Evolutionary conservation across 805 yeast genomes (phyloP).

Genomic region (Hanseniaspora vineae): DNA sequence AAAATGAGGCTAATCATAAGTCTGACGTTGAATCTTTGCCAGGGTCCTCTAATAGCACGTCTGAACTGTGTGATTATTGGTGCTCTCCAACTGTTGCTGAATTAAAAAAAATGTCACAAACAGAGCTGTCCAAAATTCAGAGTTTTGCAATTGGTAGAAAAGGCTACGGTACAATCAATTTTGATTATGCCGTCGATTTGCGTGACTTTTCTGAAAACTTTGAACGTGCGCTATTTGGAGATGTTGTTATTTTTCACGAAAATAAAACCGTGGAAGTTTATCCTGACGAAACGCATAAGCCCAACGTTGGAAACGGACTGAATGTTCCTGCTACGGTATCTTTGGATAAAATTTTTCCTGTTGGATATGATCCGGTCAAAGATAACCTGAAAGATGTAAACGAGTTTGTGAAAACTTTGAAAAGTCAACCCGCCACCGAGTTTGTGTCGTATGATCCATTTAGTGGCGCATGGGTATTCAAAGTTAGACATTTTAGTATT

Average conservation of each 20-base stretch:
- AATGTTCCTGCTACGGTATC: constrained; percentile 70
- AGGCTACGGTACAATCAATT: constrained; percentile 57
- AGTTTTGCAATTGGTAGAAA: constrained; percentile 58
- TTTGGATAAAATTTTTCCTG: constrained; percentile 47
- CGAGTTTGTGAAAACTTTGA: constrained; percentile 37
- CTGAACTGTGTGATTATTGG: constrained; percentile 41
- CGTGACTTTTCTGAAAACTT: constrained; percentile 33
- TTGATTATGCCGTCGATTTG: constrained; percentile 56
- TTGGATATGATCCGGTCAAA: constrained; percentile 19
- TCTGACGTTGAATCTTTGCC: constrained; percentile 2
- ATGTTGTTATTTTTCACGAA: constrained; percentile 33
- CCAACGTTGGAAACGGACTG: constrained; percentile 53
- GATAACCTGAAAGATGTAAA: constrained; percentile 21
- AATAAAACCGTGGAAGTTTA: constrained; percentile 47
- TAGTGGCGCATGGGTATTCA: constrained; percentile 64
- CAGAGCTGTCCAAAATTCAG: constrained; percentile 41
- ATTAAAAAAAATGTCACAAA: constrained; percentile 29
- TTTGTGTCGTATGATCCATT: constrained; percentile 71
- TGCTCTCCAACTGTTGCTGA: constrained; percentile 51
- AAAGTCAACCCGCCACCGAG: constrained; percentile 53
- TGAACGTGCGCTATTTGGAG: constrained; percentile 25
- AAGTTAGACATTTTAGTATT: constrained; percentile 81
- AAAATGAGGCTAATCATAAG: constrained; percentile 1
- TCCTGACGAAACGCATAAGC: constrained; percentile 38
- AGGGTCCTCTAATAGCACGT: too few relatives aligned